Percentiles rank a stretch among this genome's conserved stretches.
phyloP scores from a whole-genome alignment of 148 eudicot genomes.

The Chenopodium formosanum region DNA sequence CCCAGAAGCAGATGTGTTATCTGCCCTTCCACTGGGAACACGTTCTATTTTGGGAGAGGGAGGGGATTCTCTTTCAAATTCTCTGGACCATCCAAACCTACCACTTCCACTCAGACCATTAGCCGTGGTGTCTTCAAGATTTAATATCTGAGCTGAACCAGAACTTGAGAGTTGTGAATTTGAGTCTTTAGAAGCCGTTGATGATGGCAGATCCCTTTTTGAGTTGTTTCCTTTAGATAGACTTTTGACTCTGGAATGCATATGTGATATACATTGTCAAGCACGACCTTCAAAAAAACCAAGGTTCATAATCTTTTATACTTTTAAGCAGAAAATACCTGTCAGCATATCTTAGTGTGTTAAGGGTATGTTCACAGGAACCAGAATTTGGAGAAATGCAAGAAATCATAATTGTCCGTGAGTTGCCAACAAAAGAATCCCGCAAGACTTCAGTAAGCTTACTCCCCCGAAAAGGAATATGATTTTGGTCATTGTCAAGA shows the following conservation, averaged over 20 bases:
- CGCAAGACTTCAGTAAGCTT: slow-evolving; percentile 79
- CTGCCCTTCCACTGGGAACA: slow-evolving; percentile 47
- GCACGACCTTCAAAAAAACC: background rate
- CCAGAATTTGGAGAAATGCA: slow-evolving; percentile 81
- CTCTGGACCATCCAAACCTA: slow-evolving; percentile 57
- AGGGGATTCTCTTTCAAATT: slow-evolving; percentile 43
- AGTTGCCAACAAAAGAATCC: slow-evolving; percentile 80
- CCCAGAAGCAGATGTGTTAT: slow-evolving; percentile 23
- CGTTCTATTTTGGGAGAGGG: slow-evolving; percentile 44
- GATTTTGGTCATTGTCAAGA: slow-evolving; percentile 75
- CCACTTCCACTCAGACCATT: slow-evolving; percentile 38
- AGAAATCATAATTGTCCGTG: slow-evolving; percentile 81
- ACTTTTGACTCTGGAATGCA: slow-evolving; percentile 66
- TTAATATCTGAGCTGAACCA: slow-evolving; percentile 23
- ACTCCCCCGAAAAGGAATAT: slow-evolving; percentile 85
- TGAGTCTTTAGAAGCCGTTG: slow-evolving; percentile 44
- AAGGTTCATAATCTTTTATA: background rate
- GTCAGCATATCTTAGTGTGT: slow-evolving; percentile 86
- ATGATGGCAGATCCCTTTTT: slow-evolving; percentile 47
- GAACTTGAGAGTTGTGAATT: slow-evolving; percentile 37
- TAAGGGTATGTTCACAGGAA: slow-evolving; percentile 81
- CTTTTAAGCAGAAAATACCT: slow-evolving; percentile 37
- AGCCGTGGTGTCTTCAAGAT: slow-evolving; percentile 36
- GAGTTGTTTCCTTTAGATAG: slow-evolving; percentile 66
- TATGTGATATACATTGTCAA: slow-evolving; percentile 6